Conservation (phyloP, 345 rosid species). For the Nephelium lappaceum region DNA sequence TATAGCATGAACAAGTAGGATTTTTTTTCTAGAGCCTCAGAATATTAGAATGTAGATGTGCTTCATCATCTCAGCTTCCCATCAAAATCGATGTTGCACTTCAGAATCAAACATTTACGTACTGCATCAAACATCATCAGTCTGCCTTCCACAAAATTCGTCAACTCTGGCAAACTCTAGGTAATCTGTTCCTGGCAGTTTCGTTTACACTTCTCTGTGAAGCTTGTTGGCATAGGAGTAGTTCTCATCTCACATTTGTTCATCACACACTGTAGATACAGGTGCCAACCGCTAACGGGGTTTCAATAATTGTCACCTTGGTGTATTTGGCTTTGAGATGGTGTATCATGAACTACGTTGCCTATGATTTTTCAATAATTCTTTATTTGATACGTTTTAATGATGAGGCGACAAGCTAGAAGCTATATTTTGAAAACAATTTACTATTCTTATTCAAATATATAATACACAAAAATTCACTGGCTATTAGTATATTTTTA, state of each 20-base stretch:
- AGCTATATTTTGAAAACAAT: too few relatives aligned
- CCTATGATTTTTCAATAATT: too few relatives aligned
- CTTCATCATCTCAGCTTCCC: not conserved
- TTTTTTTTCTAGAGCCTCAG: not conserved
- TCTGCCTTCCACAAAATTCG: not conserved
- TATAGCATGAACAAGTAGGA: not conserved
- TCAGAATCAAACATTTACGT: not conserved
- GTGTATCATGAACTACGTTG: too few relatives aligned
- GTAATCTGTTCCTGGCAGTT: not conserved
- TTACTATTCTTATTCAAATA: too few relatives aligned
- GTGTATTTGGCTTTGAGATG: not conserved
- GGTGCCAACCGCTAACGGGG: not conserved
- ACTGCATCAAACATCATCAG: not conserved
- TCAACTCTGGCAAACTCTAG: not conserved
- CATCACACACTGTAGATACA: not conserved
- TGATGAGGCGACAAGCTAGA: too few relatives aligned
- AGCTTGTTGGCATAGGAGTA: too few relatives aligned
- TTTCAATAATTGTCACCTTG: not conserved
- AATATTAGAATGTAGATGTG: not conserved
- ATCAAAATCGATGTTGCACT: not conserved
- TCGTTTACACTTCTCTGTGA: not conserved
- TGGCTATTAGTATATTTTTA: too few relatives aligned
- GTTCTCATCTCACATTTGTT: not conserved
- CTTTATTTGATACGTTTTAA: not conserved
- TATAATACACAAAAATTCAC: too few relatives aligned